Percentiles rank a stretch among this genome's conserved stretches.
phyloP scores from a whole-genome alignment of 108 stramenopile species.

The Pinguiococcus pyrenoidosus region DNA sequence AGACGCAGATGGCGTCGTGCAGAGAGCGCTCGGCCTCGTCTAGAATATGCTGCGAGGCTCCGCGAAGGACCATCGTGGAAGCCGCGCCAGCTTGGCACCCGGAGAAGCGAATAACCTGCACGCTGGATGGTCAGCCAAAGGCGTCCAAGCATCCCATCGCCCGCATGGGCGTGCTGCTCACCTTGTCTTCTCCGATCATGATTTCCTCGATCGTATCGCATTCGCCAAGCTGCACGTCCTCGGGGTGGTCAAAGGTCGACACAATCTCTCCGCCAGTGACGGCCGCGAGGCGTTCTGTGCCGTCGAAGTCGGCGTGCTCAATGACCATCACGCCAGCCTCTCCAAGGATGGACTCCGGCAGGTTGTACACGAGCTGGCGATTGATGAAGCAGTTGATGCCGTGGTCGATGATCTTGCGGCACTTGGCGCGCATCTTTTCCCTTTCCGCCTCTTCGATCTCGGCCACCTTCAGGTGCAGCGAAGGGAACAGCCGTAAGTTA shows the following conservation, averaged over 20 bases:
- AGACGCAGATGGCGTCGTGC: constrained; percentile 93
- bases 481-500: no score
- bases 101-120: constrained; percentile 37
- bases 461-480: constrained; percentile 51
- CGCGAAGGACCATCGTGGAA: constrained; percentile 92
- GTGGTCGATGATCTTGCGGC: constrained; percentile 87
- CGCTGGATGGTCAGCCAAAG: no score
- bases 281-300: constrained; percentile 88
- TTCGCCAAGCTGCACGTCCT: constrained; percentile 78
- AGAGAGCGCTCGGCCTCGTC: constrained; percentile 91
- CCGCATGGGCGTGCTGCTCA: no score
- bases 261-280: constrained; percentile 91
- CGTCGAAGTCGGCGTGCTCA: constrained; percentile 99
- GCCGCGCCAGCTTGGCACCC: constrained; percentile 87
- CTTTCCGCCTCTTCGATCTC: constrained; percentile 98
- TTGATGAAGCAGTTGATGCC: constrained; percentile 98
- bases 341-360: constrained; percentile 90
- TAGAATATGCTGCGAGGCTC: constrained; percentile 81
- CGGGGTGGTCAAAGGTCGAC: constrained; percentile 94
- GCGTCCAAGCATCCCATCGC: no score
- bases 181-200: constrained; percentile 96
- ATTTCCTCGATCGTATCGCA: constrained; percentile 62
- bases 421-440: constrained; percentile 92
- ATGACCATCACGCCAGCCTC: constrained; percentile 91
- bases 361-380: constrained; percentile 98